These are phyloP conservation scores for Berkeleyomyces basicola DNA, from an alignment of 2,329 filamentous ascomycete species.

Conservation along the genomic window DNA sequence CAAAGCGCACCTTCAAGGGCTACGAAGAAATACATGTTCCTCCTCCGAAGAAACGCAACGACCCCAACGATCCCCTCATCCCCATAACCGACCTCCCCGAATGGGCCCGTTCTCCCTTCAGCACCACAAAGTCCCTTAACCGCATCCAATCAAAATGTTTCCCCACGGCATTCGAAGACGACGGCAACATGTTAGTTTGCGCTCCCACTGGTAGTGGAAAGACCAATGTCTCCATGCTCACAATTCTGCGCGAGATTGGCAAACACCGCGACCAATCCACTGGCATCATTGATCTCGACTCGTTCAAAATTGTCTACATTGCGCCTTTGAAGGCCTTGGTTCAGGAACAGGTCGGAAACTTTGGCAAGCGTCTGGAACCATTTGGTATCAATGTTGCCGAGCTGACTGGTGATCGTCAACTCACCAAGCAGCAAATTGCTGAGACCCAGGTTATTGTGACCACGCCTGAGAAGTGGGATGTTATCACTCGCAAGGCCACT, in stretches of 20 bases:
- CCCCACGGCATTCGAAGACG: slow-evolving; percentile 76
- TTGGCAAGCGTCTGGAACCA: slow-evolving; percentile 75
- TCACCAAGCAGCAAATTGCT: slow-evolving; percentile 95
- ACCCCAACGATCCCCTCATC: slow-evolving; percentile 64
- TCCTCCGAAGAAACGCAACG: slow-evolving; percentile 71
- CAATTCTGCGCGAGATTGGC: slow-evolving; percentile 89
- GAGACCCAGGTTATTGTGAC: slow-evolving; percentile 98
- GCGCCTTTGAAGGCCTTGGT: slow-evolving; percentile 90
- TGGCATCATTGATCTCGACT: slow-evolving; percentile 86
- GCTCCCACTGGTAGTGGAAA: slow-evolving; percentile 95
- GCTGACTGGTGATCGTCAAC: slow-evolving; percentile 88
- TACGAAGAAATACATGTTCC: slow-evolving; percentile 98
- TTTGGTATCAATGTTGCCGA: slow-evolving; percentile 92
- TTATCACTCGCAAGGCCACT: slow-evolving; percentile 94
- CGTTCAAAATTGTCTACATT: slow-evolving; percentile 98
- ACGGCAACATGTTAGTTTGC: slow-evolving; percentile 95
- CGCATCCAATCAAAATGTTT: slow-evolving; percentile 92
- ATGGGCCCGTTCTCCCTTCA: slow-evolving; percentile 79
- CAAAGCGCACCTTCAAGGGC: slow-evolving; percentile 88
- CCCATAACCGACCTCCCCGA: slow-evolving; percentile 79
- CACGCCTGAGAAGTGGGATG: slow-evolving; percentile 97
- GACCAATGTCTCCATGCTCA: slow-evolving; percentile 95
- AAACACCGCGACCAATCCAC: slow-evolving; percentile 81
- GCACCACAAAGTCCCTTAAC: slow-evolving; percentile 72
- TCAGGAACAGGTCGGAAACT: slow-evolving; percentile 95